Base-by-base conservation (phyloP, 2,329 filamentous ascomycete genomes). In the Fusarium sp. region DNA sequence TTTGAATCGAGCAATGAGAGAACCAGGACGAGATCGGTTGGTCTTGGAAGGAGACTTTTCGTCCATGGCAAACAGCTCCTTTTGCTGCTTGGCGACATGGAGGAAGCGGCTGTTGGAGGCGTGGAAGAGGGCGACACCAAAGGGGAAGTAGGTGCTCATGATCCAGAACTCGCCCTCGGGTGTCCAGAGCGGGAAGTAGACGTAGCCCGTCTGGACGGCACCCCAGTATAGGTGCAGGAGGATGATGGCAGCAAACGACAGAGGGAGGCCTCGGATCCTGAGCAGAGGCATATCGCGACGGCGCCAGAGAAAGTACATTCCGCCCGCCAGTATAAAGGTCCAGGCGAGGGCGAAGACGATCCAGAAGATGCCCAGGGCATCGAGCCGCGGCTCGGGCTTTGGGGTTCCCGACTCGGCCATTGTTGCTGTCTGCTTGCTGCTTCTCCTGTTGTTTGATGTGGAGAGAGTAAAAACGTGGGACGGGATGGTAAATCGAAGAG, bases 121-220 rank as follows among this genome's bases (percentile, higher is more conserved):
- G 77, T 93, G 91, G 78, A 92, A 92, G 6, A 93, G 82, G 9
- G 90, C 91, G 64, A 93, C 90, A 27, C 91, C 91, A 57, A 90
- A 87, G 13, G 91, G 91, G 4, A 93, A 83, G 79, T 90, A 91
- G 65, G 90, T 84, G 70, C 88, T 88, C 91, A 93, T 93, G 80
- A 91, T 86, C 90, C 91, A 93, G 79, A 86, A 93, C 80, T 92
- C 89, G 18, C 85, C 84, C 22, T 86, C 82, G 62, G 89, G 89
- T 0, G 89, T 88, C 61, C 83, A 81, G 2, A 86, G 69, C 3
- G 84, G 80, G 2, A 81, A 82, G 62, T 84, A 81, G 22, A 81
- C 76, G 65, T 86, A 86, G 2, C 77, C 84, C 4, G 82, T 79
- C 69, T 83, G 79, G 4, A 85, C 81, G 3, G 83, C 80, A 22